Conservation (phyloP, 345 rosid genomes). For the Euclidium syriacum region DNA sequence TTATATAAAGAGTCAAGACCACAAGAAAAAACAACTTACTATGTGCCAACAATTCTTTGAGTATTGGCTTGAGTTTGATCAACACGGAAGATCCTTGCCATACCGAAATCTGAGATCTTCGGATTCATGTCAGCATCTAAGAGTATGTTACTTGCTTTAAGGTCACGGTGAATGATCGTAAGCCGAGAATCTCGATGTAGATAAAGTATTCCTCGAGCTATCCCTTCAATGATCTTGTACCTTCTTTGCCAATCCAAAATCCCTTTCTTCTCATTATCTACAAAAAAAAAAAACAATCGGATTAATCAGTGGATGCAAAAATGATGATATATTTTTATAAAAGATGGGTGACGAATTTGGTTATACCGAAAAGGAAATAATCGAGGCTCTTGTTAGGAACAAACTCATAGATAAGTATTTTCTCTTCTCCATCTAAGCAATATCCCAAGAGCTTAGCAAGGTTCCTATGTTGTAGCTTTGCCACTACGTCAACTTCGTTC, state of each 20-base stretch:
- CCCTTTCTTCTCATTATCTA: slow-evolving; percentile 30
- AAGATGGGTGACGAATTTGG: neutral
- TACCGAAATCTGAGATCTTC: slow-evolving; percentile 43
- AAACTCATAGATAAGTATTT: slow-evolving; percentile 46
- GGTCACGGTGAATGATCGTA: slow-evolving; percentile 49
- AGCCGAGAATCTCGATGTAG: slow-evolving; percentile 49
- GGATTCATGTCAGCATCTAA: slow-evolving; percentile 37
- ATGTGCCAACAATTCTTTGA: slow-evolving; percentile 34
- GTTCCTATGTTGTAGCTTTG: slow-evolving; percentile 48
- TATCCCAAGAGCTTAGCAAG: slow-evolving; percentile 49
- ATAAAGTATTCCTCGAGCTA: slow-evolving; percentile 53
- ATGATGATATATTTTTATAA: neutral
- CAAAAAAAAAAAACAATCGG: neutral
- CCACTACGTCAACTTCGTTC: slow-evolving; percentile 43
- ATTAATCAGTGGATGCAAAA: neutral
- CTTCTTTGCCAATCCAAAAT: slow-evolving; percentile 43
- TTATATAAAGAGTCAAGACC: neutral
- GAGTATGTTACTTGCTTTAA: slow-evolving; percentile 44
- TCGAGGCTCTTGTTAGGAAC: slow-evolving; percentile 49
- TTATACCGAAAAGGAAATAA: slow-evolving; percentile 37
- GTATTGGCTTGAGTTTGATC: slow-evolving; percentile 39
- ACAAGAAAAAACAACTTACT: slow-evolving; percentile 25
- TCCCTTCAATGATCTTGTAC: slow-evolving; percentile 45
- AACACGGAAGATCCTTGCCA: slow-evolving; percentile 34
- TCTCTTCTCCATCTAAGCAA: slow-evolving; percentile 43